These are phyloP conservation scores for Botryosphaeria dothidea DNA, from an alignment of 2,329 filamentous ascomycete genomes.

Conservation along the genomic window DNA sequence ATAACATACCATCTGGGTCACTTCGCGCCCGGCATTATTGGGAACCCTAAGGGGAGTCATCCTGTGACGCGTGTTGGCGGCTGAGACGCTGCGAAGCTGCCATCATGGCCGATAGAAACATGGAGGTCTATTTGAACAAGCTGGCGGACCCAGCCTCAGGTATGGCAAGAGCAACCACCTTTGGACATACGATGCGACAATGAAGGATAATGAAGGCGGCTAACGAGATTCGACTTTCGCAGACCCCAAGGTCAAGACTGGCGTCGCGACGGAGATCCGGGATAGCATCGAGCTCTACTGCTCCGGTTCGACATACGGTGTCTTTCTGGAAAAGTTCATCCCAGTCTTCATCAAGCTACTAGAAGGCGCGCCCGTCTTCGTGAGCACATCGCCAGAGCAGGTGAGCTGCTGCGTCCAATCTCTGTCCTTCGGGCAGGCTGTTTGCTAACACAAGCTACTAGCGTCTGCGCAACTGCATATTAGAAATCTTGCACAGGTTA, in stretches of 20 bases:
- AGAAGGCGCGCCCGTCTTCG: constrained; percentile 83
- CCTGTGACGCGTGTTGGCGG: not conserved
- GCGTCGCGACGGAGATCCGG: constrained; percentile 80
- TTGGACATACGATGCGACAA: not conserved
- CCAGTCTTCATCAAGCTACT: constrained; percentile 87
- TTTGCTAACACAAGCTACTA: constrained; percentile 51
- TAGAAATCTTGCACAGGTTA: constrained; percentile 93
- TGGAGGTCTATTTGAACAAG: constrained; percentile 50
- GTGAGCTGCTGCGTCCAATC: constrained; percentile 47
- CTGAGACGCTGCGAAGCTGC: constrained; percentile 13
- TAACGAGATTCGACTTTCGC: not conserved
- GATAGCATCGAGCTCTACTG: constrained; percentile 91
- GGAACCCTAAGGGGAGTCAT: not conserved
- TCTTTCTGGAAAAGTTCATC: constrained; percentile 84
- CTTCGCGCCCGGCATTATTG: not conserved
- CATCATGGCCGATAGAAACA: constrained; percentile 42
- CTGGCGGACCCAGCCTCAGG: constrained; percentile 45
- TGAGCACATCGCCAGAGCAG: constrained; percentile 87
- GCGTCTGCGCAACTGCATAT: constrained; percentile 82
- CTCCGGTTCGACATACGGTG: constrained; percentile 71
- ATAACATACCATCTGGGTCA: not conserved
- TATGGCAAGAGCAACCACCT: constrained; percentile 23
- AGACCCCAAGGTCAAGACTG: constrained; percentile 82
- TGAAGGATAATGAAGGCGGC: not conserved
- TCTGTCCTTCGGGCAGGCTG: not conserved